Percentiles rank a stretch among this genome's conserved stretches.
Conservation (phyloP, 768 basidiomycete species). For the Tricholoma hemisulphureum region DNA sequence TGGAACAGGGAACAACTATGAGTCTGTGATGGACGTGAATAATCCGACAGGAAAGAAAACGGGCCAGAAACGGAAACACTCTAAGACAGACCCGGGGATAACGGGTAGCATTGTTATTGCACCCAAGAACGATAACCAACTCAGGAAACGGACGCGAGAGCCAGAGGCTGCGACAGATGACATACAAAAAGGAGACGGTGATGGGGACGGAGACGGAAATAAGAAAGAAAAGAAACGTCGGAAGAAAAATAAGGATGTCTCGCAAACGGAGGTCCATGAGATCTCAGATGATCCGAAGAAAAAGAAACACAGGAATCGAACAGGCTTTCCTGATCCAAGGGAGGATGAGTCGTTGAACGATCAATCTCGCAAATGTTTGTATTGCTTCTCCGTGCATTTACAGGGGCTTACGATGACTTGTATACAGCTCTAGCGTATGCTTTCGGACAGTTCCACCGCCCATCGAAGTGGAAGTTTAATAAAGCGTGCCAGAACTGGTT, state of each 20-base stretch:
- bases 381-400: not conserved
- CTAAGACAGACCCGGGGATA: not conserved
- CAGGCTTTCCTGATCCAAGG: constrained; percentile 43
- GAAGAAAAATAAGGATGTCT: constrained; percentile 13
- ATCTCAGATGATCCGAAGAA: not conserved
- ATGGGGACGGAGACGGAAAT: constrained; percentile 7
- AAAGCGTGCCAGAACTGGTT: constrained; percentile 78
- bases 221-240: constrained; percentile 18
- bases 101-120: not conserved
- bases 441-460: constrained; percentile 48
- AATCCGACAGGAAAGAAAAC: constrained; percentile 7
- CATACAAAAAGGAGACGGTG: constrained; percentile 4
- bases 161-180: constrained; percentile 6
- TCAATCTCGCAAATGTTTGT: constrained; percentile 43
- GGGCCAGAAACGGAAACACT: not conserved
- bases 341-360: constrained; percentile 35
- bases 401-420: not conserved
- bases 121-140: constrained; percentile 14
- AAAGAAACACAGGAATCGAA: constrained; percentile 43
- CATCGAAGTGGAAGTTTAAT: constrained; percentile 66
- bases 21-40: not conserved
- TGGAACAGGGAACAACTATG: not conserved
- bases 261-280: not conserved
- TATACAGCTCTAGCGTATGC: constrained; percentile 49
- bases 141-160: constrained; percentile 23